phyloP scores from a whole-genome alignment of 2,329 filamentous ascomycete species.

The Dactylonectria macrodidyma region DNA sequence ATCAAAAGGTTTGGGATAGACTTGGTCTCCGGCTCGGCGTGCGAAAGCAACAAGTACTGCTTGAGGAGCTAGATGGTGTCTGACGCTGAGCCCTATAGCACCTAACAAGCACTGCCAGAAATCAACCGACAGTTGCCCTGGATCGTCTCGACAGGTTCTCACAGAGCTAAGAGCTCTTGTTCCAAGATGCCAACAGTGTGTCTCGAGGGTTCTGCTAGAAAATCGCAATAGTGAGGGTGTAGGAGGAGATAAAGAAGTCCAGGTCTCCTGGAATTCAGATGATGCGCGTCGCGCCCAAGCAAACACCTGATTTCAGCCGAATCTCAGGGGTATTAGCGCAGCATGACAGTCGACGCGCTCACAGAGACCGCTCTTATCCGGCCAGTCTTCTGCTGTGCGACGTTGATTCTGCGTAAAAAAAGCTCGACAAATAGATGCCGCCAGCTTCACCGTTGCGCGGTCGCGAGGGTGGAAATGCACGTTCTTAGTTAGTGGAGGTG shows the following conservation, averaged over 20 bases:
- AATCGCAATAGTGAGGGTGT: background rate
- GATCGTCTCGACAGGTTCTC: too few relatives aligned
- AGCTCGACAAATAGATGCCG: background rate
- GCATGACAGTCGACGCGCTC: background rate
- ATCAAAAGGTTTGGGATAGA: background rate
- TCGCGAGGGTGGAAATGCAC: background rate
- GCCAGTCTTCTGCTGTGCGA: background rate
- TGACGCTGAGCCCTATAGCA: background rate
- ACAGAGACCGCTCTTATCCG: background rate
- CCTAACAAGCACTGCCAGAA: too few relatives aligned
- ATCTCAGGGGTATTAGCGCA: constrained; percentile 1
- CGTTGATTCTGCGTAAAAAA: background rate
- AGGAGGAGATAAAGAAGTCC: background rate
- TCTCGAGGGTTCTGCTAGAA: background rate
- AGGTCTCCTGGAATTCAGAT: background rate
- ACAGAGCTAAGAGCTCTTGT: background rate
- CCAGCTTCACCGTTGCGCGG: background rate
- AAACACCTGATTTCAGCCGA: constrained; percentile 1
- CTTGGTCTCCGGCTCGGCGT: background rate
- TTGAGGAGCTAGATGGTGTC: constrained; percentile 7
- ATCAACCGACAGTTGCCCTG: background rate
- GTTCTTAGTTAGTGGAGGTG: background rate
- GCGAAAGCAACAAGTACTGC: background rate
- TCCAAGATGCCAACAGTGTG: background rate
- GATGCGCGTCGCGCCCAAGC: constrained; percentile 1